Percentiles rank a stretch among this genome's conserved stretches.
Conservation (phyloP, 1,284 basidiomycete genomes). For the Stereum hirsutum region DNA sequence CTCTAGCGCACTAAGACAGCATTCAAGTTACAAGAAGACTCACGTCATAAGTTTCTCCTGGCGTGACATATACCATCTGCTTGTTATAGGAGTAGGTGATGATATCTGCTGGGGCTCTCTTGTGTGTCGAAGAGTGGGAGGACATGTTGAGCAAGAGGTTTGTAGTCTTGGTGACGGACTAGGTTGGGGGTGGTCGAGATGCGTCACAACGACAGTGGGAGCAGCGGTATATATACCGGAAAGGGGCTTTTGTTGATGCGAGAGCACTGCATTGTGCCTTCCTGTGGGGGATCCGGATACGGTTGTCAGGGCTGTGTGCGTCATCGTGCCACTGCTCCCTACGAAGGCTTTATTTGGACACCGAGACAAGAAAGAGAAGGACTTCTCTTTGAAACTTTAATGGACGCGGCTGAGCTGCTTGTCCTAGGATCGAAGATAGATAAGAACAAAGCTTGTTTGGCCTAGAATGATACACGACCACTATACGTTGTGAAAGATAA, state of each 20-base stretch:
- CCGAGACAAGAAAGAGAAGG: too few species aligned
- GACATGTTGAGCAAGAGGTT: background rate
- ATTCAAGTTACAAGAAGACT: background rate
- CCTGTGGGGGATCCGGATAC: too few species aligned
- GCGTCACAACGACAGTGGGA: background rate
- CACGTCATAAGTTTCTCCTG: background rate
- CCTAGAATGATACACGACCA: too few species aligned
- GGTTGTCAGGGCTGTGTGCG: too few species aligned
- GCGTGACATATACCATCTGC: background rate
- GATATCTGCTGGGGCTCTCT: background rate
- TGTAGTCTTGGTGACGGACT: background rate
- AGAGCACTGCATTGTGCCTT: background rate
- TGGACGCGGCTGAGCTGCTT: too few species aligned
- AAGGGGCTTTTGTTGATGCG: background rate
- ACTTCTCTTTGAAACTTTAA: too few species aligned
- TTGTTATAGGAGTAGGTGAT: background rate
- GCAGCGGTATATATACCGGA: background rate
- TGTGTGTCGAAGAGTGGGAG: background rate
- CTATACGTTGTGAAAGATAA: too few species aligned
- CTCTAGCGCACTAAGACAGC: background rate
- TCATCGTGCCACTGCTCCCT: too few species aligned
- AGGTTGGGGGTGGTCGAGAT: background rate
- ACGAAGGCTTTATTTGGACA: too few species aligned
- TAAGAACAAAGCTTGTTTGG: too few species aligned
- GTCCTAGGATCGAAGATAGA: too few species aligned